Base-by-base conservation (phyloP, 2,329 filamentous ascomycete species). In the Xylaria sp. region DNA sequence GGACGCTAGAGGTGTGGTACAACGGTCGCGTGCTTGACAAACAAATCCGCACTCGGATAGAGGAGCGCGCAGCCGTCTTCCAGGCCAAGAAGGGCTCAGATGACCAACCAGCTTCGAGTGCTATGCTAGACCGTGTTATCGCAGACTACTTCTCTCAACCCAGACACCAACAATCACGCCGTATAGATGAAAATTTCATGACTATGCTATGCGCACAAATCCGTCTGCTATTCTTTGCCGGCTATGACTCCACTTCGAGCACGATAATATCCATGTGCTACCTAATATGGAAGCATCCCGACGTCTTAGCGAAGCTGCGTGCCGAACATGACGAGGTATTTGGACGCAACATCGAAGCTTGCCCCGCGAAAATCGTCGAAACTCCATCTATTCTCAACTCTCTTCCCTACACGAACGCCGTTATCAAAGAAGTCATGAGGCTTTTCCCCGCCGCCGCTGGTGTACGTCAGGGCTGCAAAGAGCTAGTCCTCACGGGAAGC, bases 371-470 rank as follows among this genome's bases (percentile, higher is more conserved):
- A 55, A 77, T 85, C 28, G 69, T 75, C 43, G 65, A 77, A 12
- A 73, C 82, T 28, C 78, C 83, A 4, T 71, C 78, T 33, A 75
- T 82, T 14, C 76, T 87, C 57, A 84, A 82, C 70, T 76, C 79
- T 28, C 77, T 87, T 15, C 77, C 78, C 0, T 87, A 85, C 70
- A 85, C 83, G 2, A 76, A 74, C 9, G 84, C 84, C 43, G 79
- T 85, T 19, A 79, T 86, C 64, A 84, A 85, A 67, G 86, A 88
- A 72, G 76, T 79, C 0, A 74, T 87, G 17, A 79, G 85, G 9
- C 70, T 87, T 35, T 84, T 82, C 65, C 84, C 84, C 0, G 79
- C 84, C 0, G 83, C 82, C 0, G 79, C 76, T 52, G 78, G 79
- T 2, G 77, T 81, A 38, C 78, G 83, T 28, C 64, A 62, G 14